These are phyloP conservation scores for Phytopythium oedochilum DNA, from an alignment of 352 stramenopile genomes.

Conservation along the genomic window DNA sequence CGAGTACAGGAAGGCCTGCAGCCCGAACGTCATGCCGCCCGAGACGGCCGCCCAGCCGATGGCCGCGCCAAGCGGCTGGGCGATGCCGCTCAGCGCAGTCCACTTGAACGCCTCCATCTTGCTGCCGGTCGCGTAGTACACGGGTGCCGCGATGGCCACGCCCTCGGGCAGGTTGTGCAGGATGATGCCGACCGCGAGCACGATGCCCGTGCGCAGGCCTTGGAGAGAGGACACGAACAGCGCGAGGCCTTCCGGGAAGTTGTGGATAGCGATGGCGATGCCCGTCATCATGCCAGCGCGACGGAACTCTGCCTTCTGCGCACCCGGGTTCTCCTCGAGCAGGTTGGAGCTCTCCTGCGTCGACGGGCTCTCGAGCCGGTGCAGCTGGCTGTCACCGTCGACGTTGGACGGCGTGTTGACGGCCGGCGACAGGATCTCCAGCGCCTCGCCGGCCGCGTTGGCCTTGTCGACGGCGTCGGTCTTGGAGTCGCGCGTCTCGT, in stretches of 20 bases:
- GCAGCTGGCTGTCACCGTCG: not conserved
- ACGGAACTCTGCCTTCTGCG: constrained; percentile 47
- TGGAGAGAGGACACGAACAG: constrained; percentile 93
- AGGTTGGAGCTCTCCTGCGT: constrained; percentile 16
- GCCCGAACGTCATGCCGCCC: constrained; percentile 50
- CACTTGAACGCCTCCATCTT: constrained; percentile 91
- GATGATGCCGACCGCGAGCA: constrained; percentile 94
- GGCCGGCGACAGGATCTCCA: not conserved
- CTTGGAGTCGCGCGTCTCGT: constrained; percentile 22
- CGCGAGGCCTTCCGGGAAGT: constrained; percentile 96
- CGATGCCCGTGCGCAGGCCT: constrained; percentile 85
- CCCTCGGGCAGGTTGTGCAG: constrained; percentile 98
- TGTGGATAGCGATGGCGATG: constrained; percentile 58
- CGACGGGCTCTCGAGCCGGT: constrained; percentile 10
- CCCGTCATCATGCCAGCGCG: constrained; percentile 90
- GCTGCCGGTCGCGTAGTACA: constrained; percentile 96
- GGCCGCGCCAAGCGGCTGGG: constrained; percentile 88
- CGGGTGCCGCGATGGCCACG: constrained; percentile 91
- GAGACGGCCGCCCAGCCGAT: constrained; percentile 60
- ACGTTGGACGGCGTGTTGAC: not conserved
- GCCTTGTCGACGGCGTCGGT: constrained; percentile 1
- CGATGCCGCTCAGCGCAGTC: constrained; percentile 85
- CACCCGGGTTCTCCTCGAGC: not conserved
- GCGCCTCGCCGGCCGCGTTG: not conserved
- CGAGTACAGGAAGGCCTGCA: constrained; percentile 89